phyloP scores from a whole-genome alignment of 352 stramenopile species.

The Thalassiosira hispida region DNA sequence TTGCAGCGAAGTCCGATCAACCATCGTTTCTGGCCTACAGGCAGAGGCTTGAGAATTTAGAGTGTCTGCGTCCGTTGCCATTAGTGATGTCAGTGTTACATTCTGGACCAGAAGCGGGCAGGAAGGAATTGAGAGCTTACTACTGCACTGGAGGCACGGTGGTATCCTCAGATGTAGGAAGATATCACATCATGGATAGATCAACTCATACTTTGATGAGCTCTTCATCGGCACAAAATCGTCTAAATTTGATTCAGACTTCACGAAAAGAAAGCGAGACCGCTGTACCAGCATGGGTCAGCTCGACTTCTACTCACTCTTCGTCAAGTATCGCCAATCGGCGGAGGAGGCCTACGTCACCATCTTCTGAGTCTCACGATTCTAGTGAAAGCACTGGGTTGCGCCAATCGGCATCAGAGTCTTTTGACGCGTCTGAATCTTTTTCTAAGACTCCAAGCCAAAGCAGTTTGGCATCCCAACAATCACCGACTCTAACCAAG shows the following conservation, averaged over 20 bases:
- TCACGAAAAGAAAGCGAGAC: constrained; percentile 58
- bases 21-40: constrained; percentile 85
- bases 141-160: constrained; percentile 81
- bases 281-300: constrained; percentile 54
- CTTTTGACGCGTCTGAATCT: constrained; percentile 9
- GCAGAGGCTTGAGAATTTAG: constrained; percentile 86
- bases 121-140: constrained; percentile 74
- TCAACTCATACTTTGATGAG: constrained; percentile 82
- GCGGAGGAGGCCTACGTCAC: not conserved
- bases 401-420: constrained; percentile 13
- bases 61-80: constrained; percentile 75
- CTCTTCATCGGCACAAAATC: constrained; percentile 76
- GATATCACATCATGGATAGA: constrained; percentile 84
- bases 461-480: constrained; percentile 32
- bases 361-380: constrained; percentile 27
- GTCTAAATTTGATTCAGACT: constrained; percentile 78
- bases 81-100: constrained; percentile 72
- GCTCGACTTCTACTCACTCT: constrained; percentile 45
- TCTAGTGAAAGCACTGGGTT: constrained; percentile 8
- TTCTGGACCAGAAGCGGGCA: constrained; percentile 38
- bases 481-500: constrained; percentile 12
- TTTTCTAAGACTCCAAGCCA: constrained; percentile 34
- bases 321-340: constrained; percentile 17
- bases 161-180: constrained; percentile 73
- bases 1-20: constrained; percentile 67